phyloP scores from a whole-genome alignment of 371 early-diverging fungal species.

The Circinella minor region DNA sequence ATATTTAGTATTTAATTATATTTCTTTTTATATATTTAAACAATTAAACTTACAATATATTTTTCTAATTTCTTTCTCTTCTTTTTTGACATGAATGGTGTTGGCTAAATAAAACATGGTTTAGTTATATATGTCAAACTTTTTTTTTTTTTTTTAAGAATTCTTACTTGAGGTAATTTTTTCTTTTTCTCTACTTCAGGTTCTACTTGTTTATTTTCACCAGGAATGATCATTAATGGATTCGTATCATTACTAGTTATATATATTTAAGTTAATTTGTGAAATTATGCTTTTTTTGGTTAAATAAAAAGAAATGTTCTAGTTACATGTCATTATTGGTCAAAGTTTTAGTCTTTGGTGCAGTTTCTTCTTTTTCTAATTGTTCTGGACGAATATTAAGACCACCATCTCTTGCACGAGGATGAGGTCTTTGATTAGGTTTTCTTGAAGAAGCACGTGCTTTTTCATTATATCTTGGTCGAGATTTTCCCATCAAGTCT shows the following conservation, averaged over 20 bases:
- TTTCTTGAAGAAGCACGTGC: conserved; percentile 55
- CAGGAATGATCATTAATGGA: conserved; percentile 47
- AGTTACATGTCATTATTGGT: not conserved
- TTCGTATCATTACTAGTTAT: conserved; percentile 32
- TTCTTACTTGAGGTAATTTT: not conserved
- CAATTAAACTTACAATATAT: conserved; percentile 59
- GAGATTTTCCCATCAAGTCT: conserved; percentile 57
- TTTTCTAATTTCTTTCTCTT: conserved; percentile 83
- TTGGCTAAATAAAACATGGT: conserved; percentile 22
- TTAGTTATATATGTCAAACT: not conserved
- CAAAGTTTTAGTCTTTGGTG: not conserved
- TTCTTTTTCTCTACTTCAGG: conserved; percentile 12
- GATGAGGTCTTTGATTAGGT: conserved; percentile 51
- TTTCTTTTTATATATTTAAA: no score
- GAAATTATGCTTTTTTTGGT: not conserved
- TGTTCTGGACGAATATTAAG: conserved; percentile 14
- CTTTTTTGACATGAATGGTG: conserved; percentile 65
- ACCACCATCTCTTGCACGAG: conserved; percentile 59
- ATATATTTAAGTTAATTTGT: not conserved
- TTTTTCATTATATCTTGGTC: conserved; percentile 65
- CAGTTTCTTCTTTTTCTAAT: conserved; percentile 1
- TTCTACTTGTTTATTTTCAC: conserved; percentile 9
- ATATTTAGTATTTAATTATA: no score
- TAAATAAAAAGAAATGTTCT: not conserved
- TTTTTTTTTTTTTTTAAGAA: not conserved